Conservation (phyloP, 768 basidiomycete species). For the Phylloporus arenicola region DNA sequence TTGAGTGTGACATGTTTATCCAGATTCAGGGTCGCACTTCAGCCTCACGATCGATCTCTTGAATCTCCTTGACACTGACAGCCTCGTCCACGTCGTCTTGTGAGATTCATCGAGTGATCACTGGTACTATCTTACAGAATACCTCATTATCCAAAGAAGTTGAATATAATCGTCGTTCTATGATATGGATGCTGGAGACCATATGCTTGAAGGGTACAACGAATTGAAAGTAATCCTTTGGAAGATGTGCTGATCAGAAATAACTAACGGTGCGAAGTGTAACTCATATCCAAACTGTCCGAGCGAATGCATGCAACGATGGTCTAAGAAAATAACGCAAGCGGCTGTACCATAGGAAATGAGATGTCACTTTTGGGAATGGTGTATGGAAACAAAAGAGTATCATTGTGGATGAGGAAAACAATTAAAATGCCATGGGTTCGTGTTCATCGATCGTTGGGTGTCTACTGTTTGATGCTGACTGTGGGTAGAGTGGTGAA, state of each 20-base stretch:
- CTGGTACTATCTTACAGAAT: too few species aligned
- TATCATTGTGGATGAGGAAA: neutral
- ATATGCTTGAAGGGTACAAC: neutral
- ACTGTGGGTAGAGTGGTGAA: slow-evolving; percentile 25
- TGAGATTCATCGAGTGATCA: too few species aligned
- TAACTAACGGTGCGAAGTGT: slow-evolving; percentile 1
- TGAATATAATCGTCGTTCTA: too few species aligned
- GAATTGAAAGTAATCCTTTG: neutral
- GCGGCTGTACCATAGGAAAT: slow-evolving; percentile 2
- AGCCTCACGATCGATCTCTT: too few species aligned
- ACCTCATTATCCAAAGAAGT: too few species aligned
- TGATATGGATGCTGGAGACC: too few species aligned
- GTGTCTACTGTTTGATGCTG: slow-evolving; percentile 27
- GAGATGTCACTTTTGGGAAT: slow-evolving; percentile 5
- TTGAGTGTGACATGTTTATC: too few species aligned
- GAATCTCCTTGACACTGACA: too few species aligned
- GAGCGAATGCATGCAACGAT: slow-evolving; percentile 1
- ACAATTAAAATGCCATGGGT: slow-evolving; percentile 14
- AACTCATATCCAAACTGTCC: slow-evolving; percentile 1
- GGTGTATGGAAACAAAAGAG: slow-evolving; percentile 1
- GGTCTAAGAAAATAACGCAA: neutral
- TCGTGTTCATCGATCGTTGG: slow-evolving; percentile 30
- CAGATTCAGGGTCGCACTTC: too few species aligned
- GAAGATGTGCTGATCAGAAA: neutral
- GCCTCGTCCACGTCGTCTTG: too few species aligned